Conservation (phyloP, 352 stramenopile species). For the Phytophthora cactorum region DNA sequence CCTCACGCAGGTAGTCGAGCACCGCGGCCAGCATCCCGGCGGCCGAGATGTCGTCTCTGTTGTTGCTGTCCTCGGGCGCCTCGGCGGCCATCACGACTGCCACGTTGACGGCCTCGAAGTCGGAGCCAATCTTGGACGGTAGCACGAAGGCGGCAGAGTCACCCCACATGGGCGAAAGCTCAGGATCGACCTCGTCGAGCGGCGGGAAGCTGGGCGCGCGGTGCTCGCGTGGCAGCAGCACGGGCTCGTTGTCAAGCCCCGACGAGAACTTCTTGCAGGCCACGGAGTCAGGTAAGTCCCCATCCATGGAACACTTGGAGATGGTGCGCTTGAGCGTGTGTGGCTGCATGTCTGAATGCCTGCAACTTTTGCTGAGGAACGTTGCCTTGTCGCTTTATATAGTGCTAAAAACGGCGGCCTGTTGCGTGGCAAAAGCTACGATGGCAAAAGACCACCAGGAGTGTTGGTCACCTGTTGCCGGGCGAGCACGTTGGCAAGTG, state of each 20-base stretch:
- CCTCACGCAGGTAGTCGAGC: slow-evolving; percentile 65
- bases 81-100: slow-evolving; percentile 19
- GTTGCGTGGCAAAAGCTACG: slow-evolving; percentile 2
- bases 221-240: slow-evolving; percentile 50
- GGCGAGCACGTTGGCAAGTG: slow-evolving; percentile 27
- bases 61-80: slow-evolving; percentile 2
- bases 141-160: slow-evolving; percentile 28
- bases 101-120: slow-evolving; percentile 7
- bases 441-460: slow-evolving; percentile 2
- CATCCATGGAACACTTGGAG: slow-evolving; percentile 76
- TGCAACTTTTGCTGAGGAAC: not conserved
- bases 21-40: slow-evolving; percentile 52
- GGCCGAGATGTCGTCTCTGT: slow-evolving; percentile 50
- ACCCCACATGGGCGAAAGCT: slow-evolving; percentile 46
- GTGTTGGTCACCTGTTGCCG: slow-evolving; percentile 9
- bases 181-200: slow-evolving; percentile 32
- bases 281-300: slow-evolving; percentile 25
- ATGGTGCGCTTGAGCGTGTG: slow-evolving; percentile 75
- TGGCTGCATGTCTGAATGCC: slow-evolving; percentile 25
- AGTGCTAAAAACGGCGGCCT: slow-evolving; percentile 1
- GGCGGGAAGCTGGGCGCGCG: slow-evolving; percentile 16
- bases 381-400: slow-evolving; percentile 6
- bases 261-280: slow-evolving; percentile 59
- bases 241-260: slow-evolving; percentile 36
- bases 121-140: slow-evolving; percentile 11